These are phyloP conservation scores for Cercospora janseana DNA, from an alignment of 2,329 filamentous ascomycete species.

Conservation along the genomic window DNA sequence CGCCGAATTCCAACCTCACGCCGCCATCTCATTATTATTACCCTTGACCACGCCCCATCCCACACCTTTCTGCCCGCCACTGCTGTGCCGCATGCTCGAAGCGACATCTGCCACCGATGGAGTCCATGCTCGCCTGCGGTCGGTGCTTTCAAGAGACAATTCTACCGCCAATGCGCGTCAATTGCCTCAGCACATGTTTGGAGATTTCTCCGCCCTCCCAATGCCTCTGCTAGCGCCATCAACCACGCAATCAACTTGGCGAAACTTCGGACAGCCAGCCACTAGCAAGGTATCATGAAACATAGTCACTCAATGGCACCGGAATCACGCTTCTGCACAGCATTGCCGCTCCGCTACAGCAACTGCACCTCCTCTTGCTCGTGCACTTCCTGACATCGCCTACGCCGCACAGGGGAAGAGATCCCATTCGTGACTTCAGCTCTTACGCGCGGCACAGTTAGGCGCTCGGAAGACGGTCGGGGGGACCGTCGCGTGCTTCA, in stretches of 20 bases:
- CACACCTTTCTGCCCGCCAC: too few relatives aligned
- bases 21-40: too few relatives aligned
- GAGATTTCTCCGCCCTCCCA: background rate
- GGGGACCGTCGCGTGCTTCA: too few relatives aligned
- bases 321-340: conserved; percentile 6
- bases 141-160: too few relatives aligned
- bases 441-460: background rate
- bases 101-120: too few relatives aligned
- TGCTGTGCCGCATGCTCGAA: too few relatives aligned
- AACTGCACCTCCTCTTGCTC: background rate
- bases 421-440: conserved; percentile 7
- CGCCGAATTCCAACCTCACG: too few relatives aligned
- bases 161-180: background rate
- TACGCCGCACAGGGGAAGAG: background rate
- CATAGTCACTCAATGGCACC: conserved; percentile 6
- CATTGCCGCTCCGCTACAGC: background rate
- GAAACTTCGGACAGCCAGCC: conserved; percentile 7
- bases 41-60: too few relatives aligned
- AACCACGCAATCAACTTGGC: conserved; percentile 6
- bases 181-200: conserved; percentile 2
- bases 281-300: conserved; percentile 5
- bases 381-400: background rate
- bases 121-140: too few relatives aligned
- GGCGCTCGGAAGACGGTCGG: background rate
- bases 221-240: background rate